These are phyloP conservation scores for Irpex rosettiformis DNA, from an alignment of 1,284 basidiomycete genomes.

Conservation along the genomic window DNA sequence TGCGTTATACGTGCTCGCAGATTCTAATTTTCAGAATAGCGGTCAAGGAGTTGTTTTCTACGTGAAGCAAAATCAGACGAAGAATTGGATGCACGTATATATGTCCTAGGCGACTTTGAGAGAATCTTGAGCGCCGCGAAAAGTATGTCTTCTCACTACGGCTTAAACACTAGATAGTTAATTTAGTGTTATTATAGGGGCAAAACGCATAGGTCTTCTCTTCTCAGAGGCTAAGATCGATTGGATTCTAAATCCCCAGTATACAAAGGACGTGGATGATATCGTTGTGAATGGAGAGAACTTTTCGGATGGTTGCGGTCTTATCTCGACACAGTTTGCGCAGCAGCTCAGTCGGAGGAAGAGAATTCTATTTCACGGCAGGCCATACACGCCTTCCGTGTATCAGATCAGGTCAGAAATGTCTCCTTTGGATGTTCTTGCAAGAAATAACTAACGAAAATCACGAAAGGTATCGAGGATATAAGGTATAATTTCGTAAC, in stretches of 20 bases:
- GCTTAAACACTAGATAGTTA: background rate
- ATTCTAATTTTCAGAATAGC: constrained; percentile 29
- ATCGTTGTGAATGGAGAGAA: constrained; percentile 51
- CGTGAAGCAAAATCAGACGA: constrained; percentile 47
- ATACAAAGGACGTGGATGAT: constrained; percentile 53
- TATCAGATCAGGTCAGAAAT: constrained; percentile 54
- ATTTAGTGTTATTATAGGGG: constrained; percentile 35
- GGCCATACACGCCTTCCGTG: constrained; percentile 55
- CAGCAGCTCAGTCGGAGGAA: constrained; percentile 49
- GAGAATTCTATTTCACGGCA: constrained; percentile 48
- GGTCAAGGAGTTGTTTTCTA: constrained; percentile 59
- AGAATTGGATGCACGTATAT: constrained; percentile 54
- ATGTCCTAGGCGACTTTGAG: constrained; percentile 51
- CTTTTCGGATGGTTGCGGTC: constrained; percentile 67
- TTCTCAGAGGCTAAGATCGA: constrained; percentile 63
- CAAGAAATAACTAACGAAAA: background rate
- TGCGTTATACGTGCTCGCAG: background rate
- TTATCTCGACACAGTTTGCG: constrained; percentile 51
- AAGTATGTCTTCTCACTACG: constrained; percentile 34
- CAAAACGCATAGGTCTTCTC: constrained; percentile 62
- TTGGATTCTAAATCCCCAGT: constrained; percentile 45
- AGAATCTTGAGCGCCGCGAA: constrained; percentile 62
- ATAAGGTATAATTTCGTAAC: constrained; percentile 34
- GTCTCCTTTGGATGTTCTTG: background rate
- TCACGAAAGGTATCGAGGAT: constrained; percentile 47